Evolutionary conservation across 805 yeast genomes (phyloP).

Genomic region (Diddensiella caesifluorescens): DNA sequence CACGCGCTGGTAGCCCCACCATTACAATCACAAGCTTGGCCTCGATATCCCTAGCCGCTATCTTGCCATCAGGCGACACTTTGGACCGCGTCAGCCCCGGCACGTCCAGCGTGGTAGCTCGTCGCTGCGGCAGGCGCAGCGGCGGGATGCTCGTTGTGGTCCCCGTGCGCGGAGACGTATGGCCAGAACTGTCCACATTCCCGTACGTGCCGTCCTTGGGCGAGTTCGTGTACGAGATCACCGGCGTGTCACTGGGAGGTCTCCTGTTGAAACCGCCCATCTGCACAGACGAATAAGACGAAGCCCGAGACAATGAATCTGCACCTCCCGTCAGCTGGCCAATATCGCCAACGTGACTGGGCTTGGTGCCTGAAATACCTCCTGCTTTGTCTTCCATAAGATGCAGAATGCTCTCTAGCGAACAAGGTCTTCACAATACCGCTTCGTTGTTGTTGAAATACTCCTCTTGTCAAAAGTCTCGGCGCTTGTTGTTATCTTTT

Average conservation of each 20-base stretch:
- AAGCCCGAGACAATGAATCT: too few species aligned
- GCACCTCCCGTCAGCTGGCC: too few species aligned
- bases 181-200: conserved; percentile 10
- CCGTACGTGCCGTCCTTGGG: conserved; percentile 13
- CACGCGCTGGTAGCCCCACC: conserved; percentile 95
- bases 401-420: too few species aligned
- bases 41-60: conserved; percentile 55
- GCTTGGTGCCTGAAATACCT: neutral
- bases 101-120: conserved; percentile 82
- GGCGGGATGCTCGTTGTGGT: conserved; percentile 17
- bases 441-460: too few species aligned
- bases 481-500: too few species aligned
- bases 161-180: conserved; percentile 12
- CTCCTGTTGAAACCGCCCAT: conserved; percentile 17
- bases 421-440: too few species aligned
- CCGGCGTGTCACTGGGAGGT: conserved; percentile 24
- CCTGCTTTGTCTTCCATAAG: too few species aligned
- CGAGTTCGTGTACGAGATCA: conserved; percentile 20
- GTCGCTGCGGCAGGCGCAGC: conserved; percentile 30
- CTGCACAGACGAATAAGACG: too few species aligned
- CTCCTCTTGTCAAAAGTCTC: too few species aligned
- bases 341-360: neutral
- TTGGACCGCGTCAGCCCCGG: conserved; percentile 87
- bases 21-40: conserved; percentile 85
- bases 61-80: conserved; percentile 60